Evolutionary conservation across 805 yeast species (phyloP).

Genomic region (Suhomyces sp.): DNA sequence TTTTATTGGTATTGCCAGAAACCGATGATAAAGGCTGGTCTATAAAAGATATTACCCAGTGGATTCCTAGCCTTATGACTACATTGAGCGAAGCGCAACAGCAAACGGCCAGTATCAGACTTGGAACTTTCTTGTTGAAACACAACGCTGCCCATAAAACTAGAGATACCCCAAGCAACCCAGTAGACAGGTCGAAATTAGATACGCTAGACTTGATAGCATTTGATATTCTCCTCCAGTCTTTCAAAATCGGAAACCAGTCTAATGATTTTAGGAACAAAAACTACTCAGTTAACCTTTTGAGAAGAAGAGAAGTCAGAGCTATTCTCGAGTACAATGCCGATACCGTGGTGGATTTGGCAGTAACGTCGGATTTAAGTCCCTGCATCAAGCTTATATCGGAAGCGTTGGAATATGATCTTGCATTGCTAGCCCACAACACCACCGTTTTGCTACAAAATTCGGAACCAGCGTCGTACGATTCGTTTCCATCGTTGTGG

Average conservation of each 20-base stretch:
- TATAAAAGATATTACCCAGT: constrained; percentile 43
- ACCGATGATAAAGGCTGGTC: constrained; percentile 2
- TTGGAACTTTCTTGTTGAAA: constrained; percentile 47
- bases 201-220: constrained; percentile 1
- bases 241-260: constrained; percentile 16
- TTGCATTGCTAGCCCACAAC: constrained; percentile 23
- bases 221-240: constrained; percentile 12
- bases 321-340: constrained; percentile 45
- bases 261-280: constrained; percentile 16
- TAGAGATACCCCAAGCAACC: neutral
- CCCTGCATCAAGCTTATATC: constrained; percentile 11
- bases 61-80: constrained; percentile 49
- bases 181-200: neutral
- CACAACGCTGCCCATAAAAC: neutral
- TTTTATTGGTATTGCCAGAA: constrained; percentile 3
- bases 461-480: constrained; percentile 27
- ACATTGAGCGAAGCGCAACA: constrained; percentile 48
- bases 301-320: constrained; percentile 47
- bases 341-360: constrained; percentile 23
- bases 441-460: constrained; percentile 16
- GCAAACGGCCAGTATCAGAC: constrained; percentile 50
- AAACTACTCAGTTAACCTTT: constrained; percentile 32
- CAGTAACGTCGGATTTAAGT: constrained; percentile 9
- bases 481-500: constrained; percentile 34
- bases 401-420: constrained; percentile 17